Conservation (phyloP, 805 yeast genomes). For the Kockiozyma suomiensis region DNA sequence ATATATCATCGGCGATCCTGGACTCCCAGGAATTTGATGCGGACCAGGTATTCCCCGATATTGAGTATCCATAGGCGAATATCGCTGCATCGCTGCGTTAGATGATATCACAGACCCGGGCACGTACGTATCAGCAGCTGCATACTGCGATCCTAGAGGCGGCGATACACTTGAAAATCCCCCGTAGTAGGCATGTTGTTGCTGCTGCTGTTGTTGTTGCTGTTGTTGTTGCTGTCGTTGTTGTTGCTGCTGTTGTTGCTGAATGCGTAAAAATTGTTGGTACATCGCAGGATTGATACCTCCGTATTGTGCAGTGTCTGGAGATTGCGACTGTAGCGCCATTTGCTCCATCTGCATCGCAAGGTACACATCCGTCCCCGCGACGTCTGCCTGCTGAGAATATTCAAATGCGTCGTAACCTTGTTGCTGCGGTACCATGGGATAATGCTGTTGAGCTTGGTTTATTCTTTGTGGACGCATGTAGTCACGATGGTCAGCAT, state of each 20-base stretch:
- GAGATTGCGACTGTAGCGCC: slow-evolving; percentile 8
- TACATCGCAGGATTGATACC: slow-evolving; percentile 7
- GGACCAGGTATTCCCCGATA: slow-evolving; percentile 1
- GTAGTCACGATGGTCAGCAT: neutral
- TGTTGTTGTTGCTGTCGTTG: slow-evolving; percentile 16
- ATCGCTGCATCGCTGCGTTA: neutral
- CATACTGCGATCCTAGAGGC: slow-evolving; percentile 1
- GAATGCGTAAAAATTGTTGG: slow-evolving; percentile 4
- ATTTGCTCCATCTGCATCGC: slow-evolving; percentile 17
- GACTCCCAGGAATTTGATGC: slow-evolving; percentile 14
- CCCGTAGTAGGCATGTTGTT: neutral
- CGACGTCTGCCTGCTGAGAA: neutral
- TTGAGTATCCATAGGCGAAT: neutral
- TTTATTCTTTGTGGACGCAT: slow-evolving; percentile 1
- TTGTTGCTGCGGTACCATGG: slow-evolving; percentile 1
- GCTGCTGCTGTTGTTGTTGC: slow-evolving; percentile 9
- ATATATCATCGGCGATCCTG: slow-evolving; percentile 17
- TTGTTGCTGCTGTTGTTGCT: slow-evolving; percentile 18
- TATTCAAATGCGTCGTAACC: neutral
- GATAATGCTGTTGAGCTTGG: slow-evolving; percentile 6
- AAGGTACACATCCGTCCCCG: slow-evolving; percentile 2
- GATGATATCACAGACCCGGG: neutral
- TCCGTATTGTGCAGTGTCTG: neutral
- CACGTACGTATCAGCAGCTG: neutral
- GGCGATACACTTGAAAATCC: slow-evolving; percentile 6